phyloP scores from a whole-genome alignment of 352 stramenopile species.

The Aphanomyces astaci region DNA sequence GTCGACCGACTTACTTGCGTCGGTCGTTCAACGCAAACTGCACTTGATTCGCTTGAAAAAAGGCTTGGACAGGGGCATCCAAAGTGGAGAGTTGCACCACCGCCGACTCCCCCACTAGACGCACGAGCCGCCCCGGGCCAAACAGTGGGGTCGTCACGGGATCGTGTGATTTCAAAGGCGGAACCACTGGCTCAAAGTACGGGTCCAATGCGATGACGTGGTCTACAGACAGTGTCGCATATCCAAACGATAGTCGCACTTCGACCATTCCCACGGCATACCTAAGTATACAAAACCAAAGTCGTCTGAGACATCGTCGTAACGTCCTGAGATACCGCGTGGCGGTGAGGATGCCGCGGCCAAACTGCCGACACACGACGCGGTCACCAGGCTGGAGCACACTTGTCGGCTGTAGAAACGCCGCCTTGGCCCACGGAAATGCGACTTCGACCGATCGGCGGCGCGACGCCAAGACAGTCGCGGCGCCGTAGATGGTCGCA shows the following conservation, averaged over 20 bases:
- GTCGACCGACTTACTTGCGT: no score
- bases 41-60: neutral
- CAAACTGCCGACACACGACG: slow-evolving; percentile 43
- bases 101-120: neutral
- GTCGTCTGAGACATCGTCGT: neutral
- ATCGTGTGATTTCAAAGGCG: slow-evolving; percentile 38
- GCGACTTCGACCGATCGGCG: slow-evolving; percentile 52
- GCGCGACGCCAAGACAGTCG: slow-evolving; percentile 53
- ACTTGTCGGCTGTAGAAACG: slow-evolving; percentile 41
- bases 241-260: slow-evolving; percentile 59
- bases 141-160: slow-evolving; percentile 67
- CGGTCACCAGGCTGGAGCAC: slow-evolving; percentile 43
- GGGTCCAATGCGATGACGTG: slow-evolving; percentile 28
- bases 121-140: slow-evolving; percentile 22
- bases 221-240: slow-evolving; percentile 46
- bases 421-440: slow-evolving; percentile 58
- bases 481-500: slow-evolving; percentile 50
- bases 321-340: slow-evolving; percentile 31
- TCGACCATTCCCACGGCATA: slow-evolving; percentile 45
- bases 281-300: neutral
- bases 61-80: neutral
- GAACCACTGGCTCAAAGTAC: slow-evolving; percentile 26
- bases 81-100: neutral
- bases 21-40: slow-evolving; percentile 1
- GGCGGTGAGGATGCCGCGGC: slow-evolving; percentile 52